Conservation (phyloP, 805 yeast genomes). For the Candida gorgasii region DNA sequence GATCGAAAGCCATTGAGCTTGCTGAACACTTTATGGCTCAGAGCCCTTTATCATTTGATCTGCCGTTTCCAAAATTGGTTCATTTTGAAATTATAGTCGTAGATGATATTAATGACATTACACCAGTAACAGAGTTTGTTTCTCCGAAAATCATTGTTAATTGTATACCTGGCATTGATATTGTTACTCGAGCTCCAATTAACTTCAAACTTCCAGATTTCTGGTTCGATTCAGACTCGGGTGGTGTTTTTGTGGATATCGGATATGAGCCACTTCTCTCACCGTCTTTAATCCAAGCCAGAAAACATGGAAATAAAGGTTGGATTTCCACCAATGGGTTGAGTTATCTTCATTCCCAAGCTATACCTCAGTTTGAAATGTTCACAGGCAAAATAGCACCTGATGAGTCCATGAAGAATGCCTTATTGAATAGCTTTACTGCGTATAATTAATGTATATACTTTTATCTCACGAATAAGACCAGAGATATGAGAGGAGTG, state of each 20-base stretch:
- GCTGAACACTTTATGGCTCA: slow-evolving; percentile 13
- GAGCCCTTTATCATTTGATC: slow-evolving; percentile 9
- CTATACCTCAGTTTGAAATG: slow-evolving; percentile 19
- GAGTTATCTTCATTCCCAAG: slow-evolving; percentile 17
- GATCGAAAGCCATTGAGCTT: slow-evolving; percentile 9
- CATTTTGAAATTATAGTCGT: slow-evolving; percentile 2
- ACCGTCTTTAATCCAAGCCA: slow-evolving; percentile 10
- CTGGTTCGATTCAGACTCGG: slow-evolving; percentile 19
- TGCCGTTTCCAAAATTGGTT: slow-evolving; percentile 3
- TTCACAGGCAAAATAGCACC: slow-evolving; percentile 20
- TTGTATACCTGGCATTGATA: slow-evolving; percentile 15
- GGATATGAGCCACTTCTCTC: slow-evolving; percentile 16
- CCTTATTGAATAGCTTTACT: background rate
- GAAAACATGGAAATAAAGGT: slow-evolving; percentile 11
- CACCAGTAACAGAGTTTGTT: slow-evolving; percentile 1
- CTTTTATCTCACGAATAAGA: no score
- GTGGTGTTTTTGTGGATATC: slow-evolving; percentile 18
- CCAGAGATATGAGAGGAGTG: no score
- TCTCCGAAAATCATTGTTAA: slow-evolving; percentile 15
- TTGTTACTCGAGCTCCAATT: slow-evolving; percentile 5
- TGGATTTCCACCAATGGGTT: slow-evolving; percentile 19
- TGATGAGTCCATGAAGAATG: slow-evolving; percentile 14
- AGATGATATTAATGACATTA: slow-evolving; percentile 6
- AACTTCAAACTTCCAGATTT: slow-evolving; percentile 9
- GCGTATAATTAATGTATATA: background rate